Base-by-base conservation (phyloP, 2,329 filamentous ascomycete species). In the Raffaelea deltoideospora region DNA sequence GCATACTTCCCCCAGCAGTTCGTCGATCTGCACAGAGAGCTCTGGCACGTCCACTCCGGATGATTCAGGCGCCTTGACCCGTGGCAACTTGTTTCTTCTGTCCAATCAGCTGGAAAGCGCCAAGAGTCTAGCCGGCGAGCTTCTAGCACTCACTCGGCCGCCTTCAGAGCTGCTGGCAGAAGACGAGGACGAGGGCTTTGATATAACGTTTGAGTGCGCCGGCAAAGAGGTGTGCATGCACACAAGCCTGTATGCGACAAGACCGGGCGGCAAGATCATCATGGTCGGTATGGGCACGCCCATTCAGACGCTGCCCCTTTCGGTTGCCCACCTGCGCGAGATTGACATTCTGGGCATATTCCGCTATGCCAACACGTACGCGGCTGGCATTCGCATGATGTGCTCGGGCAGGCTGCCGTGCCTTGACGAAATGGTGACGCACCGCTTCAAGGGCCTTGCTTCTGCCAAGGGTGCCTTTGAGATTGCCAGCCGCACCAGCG, bases 231-330 rank as follows among this genome's bases (percentile, higher is more conserved):
- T 70, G 1, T 84, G 79, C 52, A 76, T 83, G 58, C 79, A 84
- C 51, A 78, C 77, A 2, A 69, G 73, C n/a, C 71, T 86, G 17
- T 85, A 79, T 46, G 76, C 76, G 3, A 76, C 79, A 10, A 67
- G 67, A 40, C 66, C 79, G 0, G 81, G 80, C 20, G 80, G 80
- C 15, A 78, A 76, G 47, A 64, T 85, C 34, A 67, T 86, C 53
- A 75, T 86, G 53, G 79, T 87, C 19, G 81, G 80, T 37, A 86
- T 86, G 80, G 81, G 81, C 27, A 80, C 72, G 5, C 79, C 80
- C 0, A 69, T 84, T 36, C 79, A 85, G 53, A 84, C 78, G 0
- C 63, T 86, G 2, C 79, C 79, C 2, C 61, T 87, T 32, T 80
- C 75, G 8, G 76, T 77, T 5, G 79, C 79, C 3, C 77, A 80